A percentile compares a stretch with the other conserved stretches of the same genome.
Conservation (phyloP, 768 basidiomycete genomes). For the Galerina sulciceps region DNA sequence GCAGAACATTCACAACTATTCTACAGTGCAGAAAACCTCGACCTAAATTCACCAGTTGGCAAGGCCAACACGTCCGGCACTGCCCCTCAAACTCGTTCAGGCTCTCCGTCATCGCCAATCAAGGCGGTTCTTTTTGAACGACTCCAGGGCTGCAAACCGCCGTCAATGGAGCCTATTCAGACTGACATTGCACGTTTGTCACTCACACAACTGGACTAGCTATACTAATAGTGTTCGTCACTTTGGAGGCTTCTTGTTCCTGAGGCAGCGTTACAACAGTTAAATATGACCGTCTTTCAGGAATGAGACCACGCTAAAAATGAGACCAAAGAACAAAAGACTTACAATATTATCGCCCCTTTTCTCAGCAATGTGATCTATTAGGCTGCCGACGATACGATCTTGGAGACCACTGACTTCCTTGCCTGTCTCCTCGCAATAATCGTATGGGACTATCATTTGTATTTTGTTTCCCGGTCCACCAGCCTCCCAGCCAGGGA, state of each 20-base stretch:
- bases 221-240: no score
- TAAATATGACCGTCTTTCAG: conserved; percentile 15
- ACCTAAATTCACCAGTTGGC: no score
- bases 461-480: background rate
- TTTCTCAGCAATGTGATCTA: background rate
- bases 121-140: no score
- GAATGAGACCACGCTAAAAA: background rate
- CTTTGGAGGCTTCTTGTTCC: background rate
- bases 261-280: conserved; percentile 17
- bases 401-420: background rate
- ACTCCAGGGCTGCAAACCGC: no score
- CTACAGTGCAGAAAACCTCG: no score
- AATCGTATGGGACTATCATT: conserved; percentile 12
- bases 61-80: no score
- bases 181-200: no score
- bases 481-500: background rate
- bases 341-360: conserved; percentile 15
- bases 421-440: background rate
- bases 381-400: background rate
- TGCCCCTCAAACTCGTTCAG: no score
- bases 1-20: no score
- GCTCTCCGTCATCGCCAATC: no score
- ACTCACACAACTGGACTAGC: no score
- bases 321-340: background rate
- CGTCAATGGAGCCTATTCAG: no score